phyloP scores from a whole-genome alignment of 2,329 filamentous ascomycete species.

The Arthrobotrys sphaeroides region DNA sequence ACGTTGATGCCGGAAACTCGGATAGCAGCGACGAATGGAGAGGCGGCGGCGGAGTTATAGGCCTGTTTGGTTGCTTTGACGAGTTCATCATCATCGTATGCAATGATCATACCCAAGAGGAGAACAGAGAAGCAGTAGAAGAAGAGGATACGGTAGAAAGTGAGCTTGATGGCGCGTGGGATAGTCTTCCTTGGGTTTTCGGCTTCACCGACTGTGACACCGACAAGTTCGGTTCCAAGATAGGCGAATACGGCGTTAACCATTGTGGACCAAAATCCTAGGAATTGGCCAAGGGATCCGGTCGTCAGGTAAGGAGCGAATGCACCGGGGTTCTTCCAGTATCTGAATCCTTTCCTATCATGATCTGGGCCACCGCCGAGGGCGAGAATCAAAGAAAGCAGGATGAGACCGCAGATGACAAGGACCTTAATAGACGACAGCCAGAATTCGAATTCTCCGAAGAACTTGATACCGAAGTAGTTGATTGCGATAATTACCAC shows the following conservation, averaged over 20 bases:
- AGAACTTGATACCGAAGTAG: slow-evolving; percentile 74
- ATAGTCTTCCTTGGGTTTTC: slow-evolving; percentile 81
- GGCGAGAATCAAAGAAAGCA: slow-evolving; percentile 72
- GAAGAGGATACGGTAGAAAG: slow-evolving; percentile 82
- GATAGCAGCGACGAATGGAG: slow-evolving; percentile 80
- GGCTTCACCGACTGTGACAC: slow-evolving; percentile 80
- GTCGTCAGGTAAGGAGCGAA: slow-evolving; percentile 65
- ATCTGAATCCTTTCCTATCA: slow-evolving; percentile 72
- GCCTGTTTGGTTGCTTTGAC: slow-evolving; percentile 67
- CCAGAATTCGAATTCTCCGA: slow-evolving; percentile 73
- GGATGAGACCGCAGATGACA: slow-evolving; percentile 72
- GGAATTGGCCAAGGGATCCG: slow-evolving; percentile 64
- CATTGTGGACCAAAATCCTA: slow-evolving; percentile 75
- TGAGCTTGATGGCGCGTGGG: slow-evolving; percentile 79
- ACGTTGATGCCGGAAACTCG: slow-evolving; percentile 70
- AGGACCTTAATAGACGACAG: slow-evolving; percentile 72
- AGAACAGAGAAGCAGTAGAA: slow-evolving; percentile 81
- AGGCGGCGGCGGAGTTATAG: slow-evolving; percentile 68
- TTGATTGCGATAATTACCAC: slow-evolving; percentile 73
- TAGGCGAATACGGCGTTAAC: slow-evolving; percentile 82
- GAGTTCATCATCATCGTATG: slow-evolving; percentile 72
- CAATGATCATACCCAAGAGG: slow-evolving; percentile 78
- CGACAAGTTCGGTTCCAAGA: slow-evolving; percentile 78
- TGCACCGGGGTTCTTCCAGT: slow-evolving; percentile 72
- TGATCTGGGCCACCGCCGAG: slow-evolving; percentile 72